These are phyloP conservation scores for Golubevia sp. DNA, from an alignment of 1,284 basidiomycete genomes.

Conservation along the genomic window DNA sequence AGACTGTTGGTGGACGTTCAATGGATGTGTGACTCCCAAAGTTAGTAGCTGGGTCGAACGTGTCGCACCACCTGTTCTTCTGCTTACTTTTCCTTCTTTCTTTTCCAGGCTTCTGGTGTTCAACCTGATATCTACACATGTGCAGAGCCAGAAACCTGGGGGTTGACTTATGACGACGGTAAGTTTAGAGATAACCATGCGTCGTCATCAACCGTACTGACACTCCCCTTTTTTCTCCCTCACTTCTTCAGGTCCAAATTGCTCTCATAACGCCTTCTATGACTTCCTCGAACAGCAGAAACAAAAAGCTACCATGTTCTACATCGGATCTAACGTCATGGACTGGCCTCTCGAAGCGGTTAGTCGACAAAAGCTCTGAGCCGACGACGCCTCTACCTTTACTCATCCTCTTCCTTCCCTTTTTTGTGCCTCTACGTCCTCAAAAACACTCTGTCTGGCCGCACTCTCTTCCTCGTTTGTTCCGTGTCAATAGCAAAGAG, in stretches of 20 bases:
- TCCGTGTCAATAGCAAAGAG: too few relatives aligned
- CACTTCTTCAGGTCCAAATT: conserved; percentile 10
- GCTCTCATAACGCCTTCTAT: conserved; percentile 66
- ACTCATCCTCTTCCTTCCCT: too few relatives aligned
- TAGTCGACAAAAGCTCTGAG: neutral
- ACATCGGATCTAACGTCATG: conserved; percentile 65
- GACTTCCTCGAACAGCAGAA: conserved; percentile 64
- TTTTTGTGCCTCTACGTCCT: conserved; percentile 60
- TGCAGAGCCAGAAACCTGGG: conserved; percentile 51
- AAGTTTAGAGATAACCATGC: too few relatives aligned
- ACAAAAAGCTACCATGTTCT: conserved; percentile 66
- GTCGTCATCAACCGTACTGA: too few relatives aligned
- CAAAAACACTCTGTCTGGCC: conserved; percentile 37
- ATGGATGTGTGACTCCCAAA: conserved; percentile 40
- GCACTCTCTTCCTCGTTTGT: conserved; percentile 27
- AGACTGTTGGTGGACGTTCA: conserved; percentile 55
- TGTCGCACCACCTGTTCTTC: too few relatives aligned
- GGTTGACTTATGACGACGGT: conserved; percentile 56
- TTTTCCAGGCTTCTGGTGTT: conserved; percentile 2
- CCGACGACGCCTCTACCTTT: too few relatives aligned
- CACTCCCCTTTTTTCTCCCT: neutral
- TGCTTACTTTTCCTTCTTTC: too few relatives aligned
- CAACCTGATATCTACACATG: conserved; percentile 33
- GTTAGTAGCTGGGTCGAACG: too few relatives aligned
- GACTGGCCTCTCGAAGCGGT: conserved; percentile 67